Percentiles rank a stretch among this genome's conserved stretches.
phyloP scores from a whole-genome alignment of 768 basidiomycete species.

The Boletus speciosus region DNA sequence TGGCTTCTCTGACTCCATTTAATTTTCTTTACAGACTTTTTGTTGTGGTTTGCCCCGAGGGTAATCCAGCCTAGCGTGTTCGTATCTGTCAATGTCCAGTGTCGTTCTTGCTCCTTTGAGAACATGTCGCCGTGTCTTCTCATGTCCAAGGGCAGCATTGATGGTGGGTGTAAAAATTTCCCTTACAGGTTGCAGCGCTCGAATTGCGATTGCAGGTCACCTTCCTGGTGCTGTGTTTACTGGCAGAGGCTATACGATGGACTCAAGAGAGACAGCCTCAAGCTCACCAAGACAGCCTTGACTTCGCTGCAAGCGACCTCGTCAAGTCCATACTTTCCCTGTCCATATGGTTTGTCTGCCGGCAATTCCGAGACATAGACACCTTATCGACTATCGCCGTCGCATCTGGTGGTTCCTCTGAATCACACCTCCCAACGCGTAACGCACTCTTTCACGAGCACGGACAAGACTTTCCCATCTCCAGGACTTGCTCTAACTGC shows the following conservation, averaged over 20 bases:
- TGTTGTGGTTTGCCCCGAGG: neutral
- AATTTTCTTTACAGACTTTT: neutral
- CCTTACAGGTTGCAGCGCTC: neutral
- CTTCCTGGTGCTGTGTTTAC: constrained; percentile 14
- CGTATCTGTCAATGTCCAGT: neutral
- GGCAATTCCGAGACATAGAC: neutral
- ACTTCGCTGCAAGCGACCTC: constrained; percentile 19
- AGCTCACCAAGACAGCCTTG: constrained; percentile 8
- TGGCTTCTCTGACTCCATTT: neutral
- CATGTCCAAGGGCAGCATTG: neutral
- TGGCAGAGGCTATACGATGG: constrained; percentile 10
- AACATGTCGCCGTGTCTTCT: neutral
- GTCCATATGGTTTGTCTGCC: constrained; percentile 10
- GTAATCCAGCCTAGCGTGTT: neutral
- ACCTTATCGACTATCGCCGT: neutral
- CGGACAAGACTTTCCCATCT: constrained; percentile 1
- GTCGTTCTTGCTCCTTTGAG: neutral
- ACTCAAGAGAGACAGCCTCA: neutral
- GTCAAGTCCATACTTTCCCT: constrained; percentile 18
- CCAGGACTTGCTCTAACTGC: neutral
- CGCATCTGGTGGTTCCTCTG: neutral
- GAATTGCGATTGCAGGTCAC: constrained; percentile 5
- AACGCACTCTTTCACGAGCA: constrained; percentile 7
- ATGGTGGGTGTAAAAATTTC: constrained; percentile 6
- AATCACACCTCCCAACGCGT: constrained; percentile 7